Conservation (phyloP, 169 alveolate species). For the Plasmodium ovale region DNA sequence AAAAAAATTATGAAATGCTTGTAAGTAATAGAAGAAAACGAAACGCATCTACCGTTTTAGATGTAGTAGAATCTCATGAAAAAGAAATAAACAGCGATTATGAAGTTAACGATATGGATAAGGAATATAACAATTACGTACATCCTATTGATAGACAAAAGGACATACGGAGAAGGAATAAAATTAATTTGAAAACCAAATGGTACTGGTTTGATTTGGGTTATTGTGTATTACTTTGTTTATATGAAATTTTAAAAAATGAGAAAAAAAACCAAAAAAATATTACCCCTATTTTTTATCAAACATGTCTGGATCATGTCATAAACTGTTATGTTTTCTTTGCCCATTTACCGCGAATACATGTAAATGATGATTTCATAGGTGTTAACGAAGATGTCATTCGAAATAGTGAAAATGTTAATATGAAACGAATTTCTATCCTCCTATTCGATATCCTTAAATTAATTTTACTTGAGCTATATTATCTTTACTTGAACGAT, state of each 20-base stretch:
- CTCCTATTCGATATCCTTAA: slow-evolving; percentile 29
- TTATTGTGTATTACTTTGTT: slow-evolving; percentile 48
- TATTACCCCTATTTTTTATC: slow-evolving; percentile 33
- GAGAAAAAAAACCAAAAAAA: slow-evolving; percentile 70
- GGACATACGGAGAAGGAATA: neutral
- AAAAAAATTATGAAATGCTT: neutral
- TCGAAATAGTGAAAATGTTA: slow-evolving; percentile 25
- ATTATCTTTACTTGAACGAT: slow-evolving; percentile 49
- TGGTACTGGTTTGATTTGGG: slow-evolving; percentile 77
- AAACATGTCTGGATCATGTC: slow-evolving; percentile 56
- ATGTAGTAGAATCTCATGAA: neutral
- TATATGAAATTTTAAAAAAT: slow-evolving; percentile 67
- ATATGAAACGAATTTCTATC: slow-evolving; percentile 8
- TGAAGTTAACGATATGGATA: too few relatives aligned
- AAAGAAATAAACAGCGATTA: neutral
- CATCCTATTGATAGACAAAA: neutral
- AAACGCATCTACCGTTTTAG: neutral
- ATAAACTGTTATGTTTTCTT: slow-evolving; percentile 44
- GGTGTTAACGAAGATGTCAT: slow-evolving; percentile 25
- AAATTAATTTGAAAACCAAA: slow-evolving; percentile 5
- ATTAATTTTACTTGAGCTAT: slow-evolving; percentile 34
- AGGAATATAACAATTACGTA: neutral
- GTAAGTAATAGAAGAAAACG: neutral
- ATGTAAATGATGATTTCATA: slow-evolving; percentile 18
- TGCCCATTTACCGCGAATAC: slow-evolving; percentile 53